Evolutionary conservation across 352 stramenopile genomes (phyloP), one percentile per base, ranked within the genome.

Genomic region (Phytophthora palmivora): DNA sequence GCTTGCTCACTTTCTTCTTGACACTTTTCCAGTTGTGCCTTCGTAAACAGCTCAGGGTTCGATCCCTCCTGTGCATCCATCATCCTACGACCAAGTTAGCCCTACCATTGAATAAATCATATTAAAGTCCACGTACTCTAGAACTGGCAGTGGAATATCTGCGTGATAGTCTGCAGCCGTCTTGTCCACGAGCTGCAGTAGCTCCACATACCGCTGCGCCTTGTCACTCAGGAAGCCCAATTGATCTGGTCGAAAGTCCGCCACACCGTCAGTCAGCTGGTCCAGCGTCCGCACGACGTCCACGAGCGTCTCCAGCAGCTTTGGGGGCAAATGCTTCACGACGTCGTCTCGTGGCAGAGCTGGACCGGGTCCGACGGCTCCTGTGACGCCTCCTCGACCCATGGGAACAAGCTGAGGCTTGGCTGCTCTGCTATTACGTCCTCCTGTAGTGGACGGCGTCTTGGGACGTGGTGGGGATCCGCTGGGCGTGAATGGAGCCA

Each of bases 41-140:
- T 87, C 0, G 82, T 91, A 54, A 82, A 89, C 12, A 89, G 65
- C 58, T 91, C 82, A 6, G 79, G 82, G 50, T 91, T 91, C 5
- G 76, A 86, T 12, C 74, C 70, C 33, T 83, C 63, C 34, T 84
- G 47, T 4, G 58, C 64, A 45, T 88, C 78, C 53, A 91, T 54
- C 71, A 80, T 83, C 48, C 72, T 87, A 28, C 24, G 6, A 28
- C 3, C 24, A 28, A 3, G 24, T 28, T 28, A 28, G 24, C 24
- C 6, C 24, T 28, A 28, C 24, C 3, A 28, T 28, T 28, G n/a
- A n/a, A n/a, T n/a, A n/a, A n/a, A n/a, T n/a, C n/a, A n/a, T n/a
- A n/a, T n/a, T n/a, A n/a, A n/a, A n/a, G n/a, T 6, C 24, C 24
- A 28, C 24, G 24, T 28, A 28, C 24, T 28, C 24, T 16, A 91